Percentiles rank a stretch among this genome's conserved stretches.
Evolutionary conservation across 2,329 filamentous ascomycete species (phyloP).

Genomic region (Diaporthe helianthi): DNA sequence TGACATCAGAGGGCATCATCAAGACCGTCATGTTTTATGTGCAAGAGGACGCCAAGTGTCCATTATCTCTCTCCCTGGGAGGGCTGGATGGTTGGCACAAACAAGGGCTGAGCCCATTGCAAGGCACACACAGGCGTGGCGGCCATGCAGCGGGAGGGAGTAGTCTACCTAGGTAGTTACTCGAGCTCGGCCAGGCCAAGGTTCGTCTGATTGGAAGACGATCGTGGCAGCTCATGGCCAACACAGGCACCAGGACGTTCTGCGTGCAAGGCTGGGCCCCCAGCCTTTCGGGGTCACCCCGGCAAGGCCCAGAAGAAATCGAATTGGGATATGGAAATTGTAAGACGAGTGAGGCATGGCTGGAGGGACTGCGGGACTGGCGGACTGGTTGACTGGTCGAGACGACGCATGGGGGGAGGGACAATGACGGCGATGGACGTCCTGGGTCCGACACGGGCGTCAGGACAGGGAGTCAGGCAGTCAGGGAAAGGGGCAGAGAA

Average conservation of each 20-base stretch:
- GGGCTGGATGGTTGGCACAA: neutral
- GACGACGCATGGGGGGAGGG: neutral
- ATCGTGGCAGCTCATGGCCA: slow-evolving; percentile 9
- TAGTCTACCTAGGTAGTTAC: neutral
- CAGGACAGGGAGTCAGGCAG: too few relatives aligned
- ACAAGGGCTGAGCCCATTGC: slow-evolving; percentile 6
- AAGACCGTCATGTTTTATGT: slow-evolving; percentile 3
- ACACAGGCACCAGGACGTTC: neutral
- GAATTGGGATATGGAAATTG: neutral
- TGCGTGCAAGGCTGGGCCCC: neutral
- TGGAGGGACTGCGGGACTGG: too few relatives aligned
- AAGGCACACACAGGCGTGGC: neutral
- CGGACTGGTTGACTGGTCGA: too few relatives aligned
- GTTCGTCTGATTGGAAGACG: slow-evolving; percentile 16
- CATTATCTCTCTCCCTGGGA: neutral
- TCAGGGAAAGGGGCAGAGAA: neutral
- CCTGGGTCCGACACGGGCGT: neutral
- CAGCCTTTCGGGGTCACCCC: neutral
- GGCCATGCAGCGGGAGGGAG: neutral
- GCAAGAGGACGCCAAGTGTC: slow-evolving; percentile 4
- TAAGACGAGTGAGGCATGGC: neutral
- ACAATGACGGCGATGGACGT: slow-evolving; percentile 4
- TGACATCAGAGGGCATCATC: slow-evolving; percentile 17
- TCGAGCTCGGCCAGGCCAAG: neutral
- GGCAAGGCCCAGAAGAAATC: neutral